These are phyloP conservation scores for Boletus sp. DNA, from an alignment of 1,284 basidiomycete genomes.

Conservation along the genomic window DNA sequence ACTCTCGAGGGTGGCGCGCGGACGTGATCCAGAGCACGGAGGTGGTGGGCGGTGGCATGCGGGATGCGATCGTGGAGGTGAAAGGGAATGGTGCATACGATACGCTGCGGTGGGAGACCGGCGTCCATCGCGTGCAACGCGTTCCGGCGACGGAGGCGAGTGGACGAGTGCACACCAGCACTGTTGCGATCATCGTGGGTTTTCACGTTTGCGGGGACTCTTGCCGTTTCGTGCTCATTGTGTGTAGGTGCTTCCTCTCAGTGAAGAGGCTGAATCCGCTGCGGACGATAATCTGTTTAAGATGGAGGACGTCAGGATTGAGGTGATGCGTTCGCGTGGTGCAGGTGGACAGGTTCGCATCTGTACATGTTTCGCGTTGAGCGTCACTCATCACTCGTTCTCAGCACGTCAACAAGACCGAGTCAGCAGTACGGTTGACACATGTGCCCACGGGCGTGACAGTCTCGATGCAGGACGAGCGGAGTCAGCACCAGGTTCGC, in stretches of 20 bases:
- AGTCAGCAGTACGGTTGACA: constrained; percentile 95
- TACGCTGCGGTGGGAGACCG: constrained; percentile 82
- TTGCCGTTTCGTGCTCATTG: background rate
- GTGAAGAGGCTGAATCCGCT: constrained; percentile 53
- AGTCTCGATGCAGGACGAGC: constrained; percentile 98
- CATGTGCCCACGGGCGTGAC: constrained; percentile 92
- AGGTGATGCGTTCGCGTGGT: constrained; percentile 93
- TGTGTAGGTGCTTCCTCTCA: constrained; percentile 71
- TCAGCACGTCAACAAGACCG: constrained; percentile 97
- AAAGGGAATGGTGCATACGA: constrained; percentile 80
- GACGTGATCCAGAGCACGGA: constrained; percentile 50
- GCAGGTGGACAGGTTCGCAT: constrained; percentile 87
- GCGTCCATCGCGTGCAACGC: constrained; percentile 93
- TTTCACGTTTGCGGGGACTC: background rate
- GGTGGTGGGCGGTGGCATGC: constrained; percentile 62
- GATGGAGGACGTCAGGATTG: constrained; percentile 84
- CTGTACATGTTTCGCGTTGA: background rate
- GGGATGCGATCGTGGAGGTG: constrained; percentile 83
- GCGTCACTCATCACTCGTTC: constrained; percentile 6
- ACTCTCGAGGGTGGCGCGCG: constrained; percentile 47
- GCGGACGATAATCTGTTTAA: constrained; percentile 60
- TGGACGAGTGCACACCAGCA: constrained; percentile 91
- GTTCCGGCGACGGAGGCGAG: constrained; percentile 87
- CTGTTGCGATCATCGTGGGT: constrained; percentile 80
- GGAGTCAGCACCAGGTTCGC: constrained; percentile 89